Base-by-base conservation (phyloP, 116 monocot species). In the Posidonia oceanica region DNA sequence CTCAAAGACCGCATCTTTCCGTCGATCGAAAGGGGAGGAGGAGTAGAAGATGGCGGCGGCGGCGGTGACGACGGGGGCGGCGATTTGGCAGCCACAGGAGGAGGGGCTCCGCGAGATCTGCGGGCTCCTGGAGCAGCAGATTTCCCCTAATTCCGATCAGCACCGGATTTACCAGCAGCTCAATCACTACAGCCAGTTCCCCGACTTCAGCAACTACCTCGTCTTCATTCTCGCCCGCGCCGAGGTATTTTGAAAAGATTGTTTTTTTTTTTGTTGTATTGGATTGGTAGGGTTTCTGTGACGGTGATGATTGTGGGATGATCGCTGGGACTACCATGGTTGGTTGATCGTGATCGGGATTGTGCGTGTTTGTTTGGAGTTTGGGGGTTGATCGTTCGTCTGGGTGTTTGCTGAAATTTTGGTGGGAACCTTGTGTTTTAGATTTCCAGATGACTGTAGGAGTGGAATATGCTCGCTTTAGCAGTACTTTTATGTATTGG, bases 31-130 rank as follows among this genome's bases (percentile, higher is more conserved):
- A n/a, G 40, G 20, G 18, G 17, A 4, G 20, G 40, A 6, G 66
- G n/a, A 20, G 16, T 10, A 60, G 20, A n/a, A 29, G 69, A 69
- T 78, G 76, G 77, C 64, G 37, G 69, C 18, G 60, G 21, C 69
- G 55, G 36, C 55, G 75, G 74, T 74, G 81, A 64, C 78, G 69
- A 69, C 80, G 76, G 77, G 60, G 22, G 67, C 79, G 55, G 73
- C 78, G 51, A 40, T 78, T 78, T 98, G 97, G 97, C 78, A 80
- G 75, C 90, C 97, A 14, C 87, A 87, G 79, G 97, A 93, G 77
- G 84, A 93, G 69, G 97, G 97, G n/a, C 76, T 98, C 65, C 80
- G 80, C 48, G 93, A 98, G 97, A 98, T 98, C 87, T 98, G 93
- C 69, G 75, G 79, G 18, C 81, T 98, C 5, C 75, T 98, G 67